Conservation (phyloP, 2,329 filamentous ascomycete species). For the Microsporum ferrugineum region DNA sequence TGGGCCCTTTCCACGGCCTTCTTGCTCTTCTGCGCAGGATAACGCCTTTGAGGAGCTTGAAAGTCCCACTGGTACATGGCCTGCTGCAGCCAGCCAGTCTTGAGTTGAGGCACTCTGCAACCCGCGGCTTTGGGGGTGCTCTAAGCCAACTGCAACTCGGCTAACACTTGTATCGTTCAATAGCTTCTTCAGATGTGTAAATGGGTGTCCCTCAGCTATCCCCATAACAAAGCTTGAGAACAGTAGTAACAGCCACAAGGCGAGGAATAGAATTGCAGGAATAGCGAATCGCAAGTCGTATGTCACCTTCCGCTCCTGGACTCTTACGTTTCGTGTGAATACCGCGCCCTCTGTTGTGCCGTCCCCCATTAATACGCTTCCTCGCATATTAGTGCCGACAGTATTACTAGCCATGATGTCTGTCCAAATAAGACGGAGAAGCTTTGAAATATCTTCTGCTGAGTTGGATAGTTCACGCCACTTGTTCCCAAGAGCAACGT, state of each 20-base stretch:
- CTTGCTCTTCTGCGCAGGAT: not conserved
- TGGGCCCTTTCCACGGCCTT: not conserved
- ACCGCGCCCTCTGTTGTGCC: not conserved
- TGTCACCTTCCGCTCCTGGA: slow-evolving; percentile 15
- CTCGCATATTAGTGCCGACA: slow-evolving; percentile 26
- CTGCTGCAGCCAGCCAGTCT: not conserved
- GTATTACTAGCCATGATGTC: slow-evolving; percentile 35
- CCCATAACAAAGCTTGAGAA: not conserved
- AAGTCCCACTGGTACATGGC: not conserved
- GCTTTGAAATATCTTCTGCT: slow-evolving; percentile 20
- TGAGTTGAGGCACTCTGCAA: not conserved
- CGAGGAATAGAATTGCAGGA: slow-evolving; percentile 17
- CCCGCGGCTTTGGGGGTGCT: not conserved
- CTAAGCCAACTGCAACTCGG: not conserved
- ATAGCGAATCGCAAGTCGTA: slow-evolving; percentile 23
- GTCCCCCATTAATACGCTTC: not conserved
- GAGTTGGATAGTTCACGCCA: slow-evolving; percentile 30
- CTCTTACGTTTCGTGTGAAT: not conserved
- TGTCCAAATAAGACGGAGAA: slow-evolving; percentile 38
- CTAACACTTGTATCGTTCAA: slow-evolving; percentile 4
- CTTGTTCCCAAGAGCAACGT: slow-evolving; percentile 31
- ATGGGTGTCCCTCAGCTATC: not conserved
- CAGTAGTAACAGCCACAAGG: not conserved
- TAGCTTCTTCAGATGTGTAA: slow-evolving; percentile 1
- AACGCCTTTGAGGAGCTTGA: not conserved